Evolutionary conservation across 768 basidiomycete genomes (phyloP).

Genomic region (Arthromyces matolae): DNA sequence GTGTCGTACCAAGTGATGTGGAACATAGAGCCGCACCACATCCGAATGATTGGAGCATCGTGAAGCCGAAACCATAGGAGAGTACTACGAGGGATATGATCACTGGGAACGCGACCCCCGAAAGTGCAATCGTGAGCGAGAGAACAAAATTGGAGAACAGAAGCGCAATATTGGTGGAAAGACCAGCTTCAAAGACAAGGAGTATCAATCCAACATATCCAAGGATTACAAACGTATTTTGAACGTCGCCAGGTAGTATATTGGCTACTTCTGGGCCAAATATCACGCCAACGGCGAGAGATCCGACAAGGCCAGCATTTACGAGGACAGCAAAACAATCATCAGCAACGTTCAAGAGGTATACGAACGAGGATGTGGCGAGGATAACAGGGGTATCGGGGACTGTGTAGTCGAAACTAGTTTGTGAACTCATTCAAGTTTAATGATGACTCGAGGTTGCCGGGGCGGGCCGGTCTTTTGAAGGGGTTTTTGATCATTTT

Average conservation of each 20-base stretch:
- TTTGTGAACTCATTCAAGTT: neutral
- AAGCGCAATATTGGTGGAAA: constrained; percentile 44
- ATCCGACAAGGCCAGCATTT: constrained; percentile 46
- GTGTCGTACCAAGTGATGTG: constrained; percentile 65
- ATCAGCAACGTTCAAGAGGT: constrained; percentile 47
- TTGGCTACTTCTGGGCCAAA: constrained; percentile 48
- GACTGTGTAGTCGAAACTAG: constrained; percentile 22
- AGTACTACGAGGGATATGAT: constrained; percentile 45
- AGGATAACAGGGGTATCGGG: constrained; percentile 38
- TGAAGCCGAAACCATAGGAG: constrained; percentile 36
- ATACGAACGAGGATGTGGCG: constrained; percentile 50
- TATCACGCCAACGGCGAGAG: constrained; percentile 52
- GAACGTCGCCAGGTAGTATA: constrained; percentile 38
- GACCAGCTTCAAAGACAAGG: constrained; percentile 57
- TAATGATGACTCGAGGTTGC: too few species aligned
- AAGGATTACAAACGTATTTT: constrained; percentile 41
- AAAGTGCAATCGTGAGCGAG: constrained; percentile 45
- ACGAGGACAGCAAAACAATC: constrained; percentile 35
- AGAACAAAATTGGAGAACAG: constrained; percentile 45
- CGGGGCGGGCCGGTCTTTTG: too few species aligned
- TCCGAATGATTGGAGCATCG: constrained; percentile 47
- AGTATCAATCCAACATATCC: constrained; percentile 45
- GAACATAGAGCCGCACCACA: constrained; percentile 61
- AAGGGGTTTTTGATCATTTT: too few species aligned
- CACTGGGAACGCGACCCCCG: constrained; percentile 51